A percentile compares a stretch with the other conserved stretches of the same genome.
Conservation (phyloP, 225 moss, liverwort and hornwort genomes). For the Climacium dendroides region DNA sequence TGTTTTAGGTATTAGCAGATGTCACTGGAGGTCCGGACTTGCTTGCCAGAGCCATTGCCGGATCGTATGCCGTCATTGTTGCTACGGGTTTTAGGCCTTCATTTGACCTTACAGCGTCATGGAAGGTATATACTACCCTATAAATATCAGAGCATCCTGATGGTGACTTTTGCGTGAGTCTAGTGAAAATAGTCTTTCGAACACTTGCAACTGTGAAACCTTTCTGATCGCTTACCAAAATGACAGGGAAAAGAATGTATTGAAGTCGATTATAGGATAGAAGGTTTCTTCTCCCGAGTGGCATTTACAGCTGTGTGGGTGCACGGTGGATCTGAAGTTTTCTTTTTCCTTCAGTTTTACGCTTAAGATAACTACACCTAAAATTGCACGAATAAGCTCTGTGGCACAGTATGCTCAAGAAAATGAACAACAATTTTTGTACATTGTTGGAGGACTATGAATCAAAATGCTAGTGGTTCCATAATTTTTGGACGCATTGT, state of each 20-base stretch:
- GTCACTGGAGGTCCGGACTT: conserved; percentile 57
- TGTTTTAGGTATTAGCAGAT: conserved; percentile 53
- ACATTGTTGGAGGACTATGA: no score
- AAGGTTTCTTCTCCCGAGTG: neutral
- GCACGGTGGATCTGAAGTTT: neutral
- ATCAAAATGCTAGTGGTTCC: no score
- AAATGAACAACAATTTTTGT: no score
- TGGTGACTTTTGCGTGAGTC: neutral
- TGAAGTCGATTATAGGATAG: neutral
- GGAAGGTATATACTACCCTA: conserved; percentile 39
- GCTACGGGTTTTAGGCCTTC: conserved; percentile 79
- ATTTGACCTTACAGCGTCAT: conserved; percentile 68
- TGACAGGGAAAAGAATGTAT: neutral
- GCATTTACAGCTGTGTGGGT: neutral
- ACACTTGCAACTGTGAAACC: neutral
- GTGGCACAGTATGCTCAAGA: no score
- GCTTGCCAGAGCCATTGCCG: conserved; percentile 55
- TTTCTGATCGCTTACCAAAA: neutral
- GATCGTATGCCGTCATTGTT: conserved; percentile 53
- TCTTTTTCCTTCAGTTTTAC: neutral
- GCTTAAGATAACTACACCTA: no score
- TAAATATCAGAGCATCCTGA: neutral
- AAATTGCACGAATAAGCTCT: no score
- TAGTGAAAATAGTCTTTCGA: neutral
- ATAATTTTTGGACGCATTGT: no score